phyloP scores from a whole-genome alignment of 495 filamentous ascomycete genomes.

The Penicillium fimorum region DNA sequence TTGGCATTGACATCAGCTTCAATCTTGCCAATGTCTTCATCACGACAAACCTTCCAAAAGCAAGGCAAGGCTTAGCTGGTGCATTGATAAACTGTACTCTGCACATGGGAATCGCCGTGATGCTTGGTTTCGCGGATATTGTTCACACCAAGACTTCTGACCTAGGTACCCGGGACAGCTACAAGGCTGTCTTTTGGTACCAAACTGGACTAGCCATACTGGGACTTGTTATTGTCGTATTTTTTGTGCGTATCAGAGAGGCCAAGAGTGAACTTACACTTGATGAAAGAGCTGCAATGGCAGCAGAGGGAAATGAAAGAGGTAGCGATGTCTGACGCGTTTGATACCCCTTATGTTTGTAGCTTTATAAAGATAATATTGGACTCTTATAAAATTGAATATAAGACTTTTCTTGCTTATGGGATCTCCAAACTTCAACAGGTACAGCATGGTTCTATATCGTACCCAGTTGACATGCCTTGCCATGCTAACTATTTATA shows the following conservation, averaged over 20 bases:
- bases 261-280: constrained; percentile 68
- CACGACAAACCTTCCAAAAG: constrained; percentile 67
- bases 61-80: constrained; percentile 73
- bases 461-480: no score
- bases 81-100: constrained; percentile 64
- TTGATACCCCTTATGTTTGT: constrained; percentile 4
- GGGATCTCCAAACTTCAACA: background rate
- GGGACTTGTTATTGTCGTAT: constrained; percentile 55
- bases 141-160: constrained; percentile 54
- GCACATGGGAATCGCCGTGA: constrained; percentile 81
- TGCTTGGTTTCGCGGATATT: constrained; percentile 73
- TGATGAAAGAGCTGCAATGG: constrained; percentile 57
- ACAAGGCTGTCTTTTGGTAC: constrained; percentile 69
- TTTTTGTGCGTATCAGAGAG: constrained; percentile 63
- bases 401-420: background rate
- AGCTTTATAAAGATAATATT: background rate
- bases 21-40: constrained; percentile 84
- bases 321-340: background rate
- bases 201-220: constrained; percentile 55
- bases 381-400: background rate
- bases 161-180: constrained; percentile 48
- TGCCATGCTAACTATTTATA: no score
- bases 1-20: constrained; percentile 82
- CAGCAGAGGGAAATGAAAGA: constrained; percentile 9
- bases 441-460: background rate